These are phyloP conservation scores for Penicillium taxi DNA, from an alignment of 495 filamentous ascomycete genomes.

Conservation along the genomic window DNA sequence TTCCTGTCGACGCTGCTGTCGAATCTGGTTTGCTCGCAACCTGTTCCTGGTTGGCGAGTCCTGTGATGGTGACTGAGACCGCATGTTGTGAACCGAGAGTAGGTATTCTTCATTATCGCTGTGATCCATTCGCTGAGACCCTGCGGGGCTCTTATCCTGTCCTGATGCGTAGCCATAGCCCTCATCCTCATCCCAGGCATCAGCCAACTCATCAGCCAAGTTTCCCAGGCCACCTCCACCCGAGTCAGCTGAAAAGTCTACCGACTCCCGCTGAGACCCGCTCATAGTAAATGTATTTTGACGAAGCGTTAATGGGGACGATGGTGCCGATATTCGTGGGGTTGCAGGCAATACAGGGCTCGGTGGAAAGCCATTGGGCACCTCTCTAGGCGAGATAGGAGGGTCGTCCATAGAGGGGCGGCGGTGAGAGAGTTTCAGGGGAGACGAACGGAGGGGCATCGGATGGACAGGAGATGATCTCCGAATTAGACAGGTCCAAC, in stretches of 20 bases:
- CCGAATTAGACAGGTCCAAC: not conserved
- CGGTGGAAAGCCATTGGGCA: constrained; percentile 28
- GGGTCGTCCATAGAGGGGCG: constrained; percentile 57
- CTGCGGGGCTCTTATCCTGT: constrained; percentile 27
- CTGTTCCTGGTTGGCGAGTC: constrained; percentile 21
- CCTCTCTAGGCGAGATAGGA: constrained; percentile 36
- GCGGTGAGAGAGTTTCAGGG: constrained; percentile 54
- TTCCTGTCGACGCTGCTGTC: constrained; percentile 38
- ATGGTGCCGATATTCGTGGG: constrained; percentile 48
- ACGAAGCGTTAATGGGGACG: constrained; percentile 53
- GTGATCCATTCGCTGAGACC: constrained; percentile 26
- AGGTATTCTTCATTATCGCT: constrained; percentile 33
- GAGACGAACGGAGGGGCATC: constrained; percentile 46
- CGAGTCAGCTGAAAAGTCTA: constrained; percentile 35
- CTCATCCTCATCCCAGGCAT: constrained; percentile 55
- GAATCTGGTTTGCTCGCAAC: constrained; percentile 25
- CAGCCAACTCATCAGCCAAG: constrained; percentile 67
- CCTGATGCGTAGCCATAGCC: constrained; percentile 37
- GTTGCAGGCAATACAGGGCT: constrained; percentile 35
- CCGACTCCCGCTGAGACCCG: constrained; percentile 39
- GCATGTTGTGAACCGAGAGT: constrained; percentile 20
- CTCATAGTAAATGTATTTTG: constrained; percentile 46
- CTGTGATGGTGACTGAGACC: constrained; percentile 22
- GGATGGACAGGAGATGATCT: constrained; percentile 7
- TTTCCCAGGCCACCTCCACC: constrained; percentile 62